phyloP scores from a whole-genome alignment of 1,284 basidiomycete species.

The Pseudozyma tsukubaensis region DNA sequence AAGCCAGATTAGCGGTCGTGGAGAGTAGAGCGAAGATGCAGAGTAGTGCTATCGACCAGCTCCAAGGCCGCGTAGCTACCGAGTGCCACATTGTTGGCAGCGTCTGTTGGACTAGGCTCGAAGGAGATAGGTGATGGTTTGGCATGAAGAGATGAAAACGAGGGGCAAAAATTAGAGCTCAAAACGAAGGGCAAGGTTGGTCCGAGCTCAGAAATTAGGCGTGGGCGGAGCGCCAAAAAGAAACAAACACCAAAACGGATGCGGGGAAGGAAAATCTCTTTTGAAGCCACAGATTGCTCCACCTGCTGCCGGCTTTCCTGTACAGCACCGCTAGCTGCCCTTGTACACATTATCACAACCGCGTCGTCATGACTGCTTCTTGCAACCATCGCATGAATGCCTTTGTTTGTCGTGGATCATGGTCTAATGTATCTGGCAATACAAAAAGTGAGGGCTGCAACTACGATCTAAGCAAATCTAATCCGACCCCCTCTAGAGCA shows the following conservation, averaged over 20 bases:
- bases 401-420: background rate
- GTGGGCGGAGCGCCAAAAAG: background rate
- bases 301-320: background rate
- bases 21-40: background rate
- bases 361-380: background rate
- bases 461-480: too few species aligned
- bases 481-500: conserved; percentile 8
- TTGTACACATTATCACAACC: background rate
- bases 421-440: background rate
- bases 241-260: conserved; percentile 9
- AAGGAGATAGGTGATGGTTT: background rate
- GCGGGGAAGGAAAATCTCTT: conserved; percentile 13
- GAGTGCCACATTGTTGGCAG: background rate
- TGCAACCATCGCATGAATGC: background rate
- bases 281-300: background rate
- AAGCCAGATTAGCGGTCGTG: background rate
- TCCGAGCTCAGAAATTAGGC: conserved; percentile 4
- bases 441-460: too few species aligned
- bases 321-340: background rate
- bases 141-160: background rate
- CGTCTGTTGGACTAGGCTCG: background rate
- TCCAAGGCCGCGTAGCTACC: background rate
- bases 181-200: background rate
- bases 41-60: background rate
- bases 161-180: background rate